Evolutionary conservation across 805 yeast genomes (phyloP), one percentile per base, ranked within the genome.

Genomic region (Metschnikowia bowlesiae): DNA sequence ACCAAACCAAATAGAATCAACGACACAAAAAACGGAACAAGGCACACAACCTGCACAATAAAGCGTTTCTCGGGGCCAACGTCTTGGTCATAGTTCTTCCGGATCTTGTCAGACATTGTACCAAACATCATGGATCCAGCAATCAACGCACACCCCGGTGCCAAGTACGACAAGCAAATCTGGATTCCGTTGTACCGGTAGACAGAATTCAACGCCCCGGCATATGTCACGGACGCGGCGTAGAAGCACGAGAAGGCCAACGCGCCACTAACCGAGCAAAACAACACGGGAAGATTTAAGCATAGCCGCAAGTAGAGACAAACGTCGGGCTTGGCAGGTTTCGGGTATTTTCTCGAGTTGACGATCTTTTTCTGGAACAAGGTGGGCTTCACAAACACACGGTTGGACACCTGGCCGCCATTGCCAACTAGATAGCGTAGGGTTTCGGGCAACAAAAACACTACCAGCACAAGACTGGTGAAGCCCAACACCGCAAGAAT

Each of bases 1-100:
- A 79, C 63, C 84, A 84, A 80, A 0, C 84, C 84, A 56, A 76
- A 80, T 0, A 80, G 76, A 16, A 78, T 53, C 16, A 78, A 63
- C 1, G 84, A 82, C 16, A 64, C 60, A 48, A 75, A 69, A 29
- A 76, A 70, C 1, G 77, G 54, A 1, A 68, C 2, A 14, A 79
- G 60, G 0, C 84, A 84, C 46, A 71, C 46, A 1, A 73, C 31
- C 48, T 79, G 82, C 8, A 78, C 49, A 2, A 71, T 54, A 39
- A 80, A 67, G 43, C 84, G 63, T 29, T 68, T 63, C 51, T 80
- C 84, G 7, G 82, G 81, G 14, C 71, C 68, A 46, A 68, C 67
- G n/a, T 61, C 64, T 14, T 59, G 62, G 0, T 57, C 53, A 29
- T 65, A 55, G 18, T 56, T 62, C 14, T 49, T 55, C n/a, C 67